Base-by-base conservation (phyloP, 2,329 filamentous ascomycete genomes). In the Arthrocladium fulminans region DNA sequence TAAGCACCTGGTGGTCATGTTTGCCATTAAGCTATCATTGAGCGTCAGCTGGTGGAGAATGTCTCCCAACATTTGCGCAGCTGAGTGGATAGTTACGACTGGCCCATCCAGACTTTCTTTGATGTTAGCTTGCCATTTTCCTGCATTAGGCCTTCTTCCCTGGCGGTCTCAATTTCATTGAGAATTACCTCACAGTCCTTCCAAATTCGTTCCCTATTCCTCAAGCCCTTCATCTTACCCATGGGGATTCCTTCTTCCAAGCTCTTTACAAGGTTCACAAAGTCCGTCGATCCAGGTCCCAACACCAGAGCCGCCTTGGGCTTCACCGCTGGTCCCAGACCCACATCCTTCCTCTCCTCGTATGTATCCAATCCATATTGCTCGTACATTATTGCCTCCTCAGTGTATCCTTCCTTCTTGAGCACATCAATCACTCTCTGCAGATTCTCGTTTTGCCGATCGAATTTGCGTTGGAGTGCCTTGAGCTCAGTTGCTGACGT, bases 131-230 rank as follows among this genome's bases (percentile, higher is more conserved):
- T n/a, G n/a, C n/a, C n/a, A n/a, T n/a, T n/a, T n/a, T n/a, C n/a
- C n/a, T n/a, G n/a, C n/a, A n/a, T n/a, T n/a, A n/a, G n/a, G n/a
- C n/a, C n/a, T n/a, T n/a, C n/a, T n/a, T n/a, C n/a, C n/a, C n/a
- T n/a, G n/a, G n/a, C n/a, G n/a, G n/a, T n/a, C n/a, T n/a, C n/a
- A n/a, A n/a, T n/a, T n/a, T n/a, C n/a, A n/a, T n/a, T n/a, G n/a
- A n/a, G n/a, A n/a, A n/a, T n/a, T n/a, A n/a, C n/a, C 27, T 29
- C 38, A 22, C 35, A 41, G 38, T 52, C 45, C 22, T 35, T 43
- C 51, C 54, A 59, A 20, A 59, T 51, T 24, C 56, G 49, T 39
- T 46, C 22, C 30, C 54, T 25, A 40, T 59, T 59, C 34, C 40
- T 15, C 24, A 57, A 22, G 1, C 57, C 54, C 22, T 54, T 59